Evolutionary conservation across 2,329 filamentous ascomycete genomes (phyloP), one percentile per base, ranked within the genome.

Genomic region (Ophiostoma novo-ulmi): DNA sequence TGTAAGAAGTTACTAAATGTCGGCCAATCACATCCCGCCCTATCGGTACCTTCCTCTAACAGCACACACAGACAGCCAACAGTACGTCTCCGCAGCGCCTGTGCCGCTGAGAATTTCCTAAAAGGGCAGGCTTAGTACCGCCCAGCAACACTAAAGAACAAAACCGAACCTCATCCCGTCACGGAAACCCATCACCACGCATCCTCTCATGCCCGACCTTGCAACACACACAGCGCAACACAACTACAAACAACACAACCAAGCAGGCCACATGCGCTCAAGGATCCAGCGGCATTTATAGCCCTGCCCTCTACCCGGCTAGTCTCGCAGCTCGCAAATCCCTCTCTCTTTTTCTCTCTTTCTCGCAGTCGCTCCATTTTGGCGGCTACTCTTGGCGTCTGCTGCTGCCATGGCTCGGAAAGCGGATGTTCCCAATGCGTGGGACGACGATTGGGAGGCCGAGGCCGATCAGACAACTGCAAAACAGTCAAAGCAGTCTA

Each of bases 391-490:
- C 52, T 26, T 14, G 20, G 8, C 22, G 31, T 14, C 10, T n/a
- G 5, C 63, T 11, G 10, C 63, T 6, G 68, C 35, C 78, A 84
- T 83, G 83, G 76, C 77, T 75, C 82, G 82, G 80, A 83, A 75
- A 67, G 80, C 79, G 31, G 58, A 44, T 14, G 79, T 90, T 71
- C 89, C 91, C 52, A 88, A 93, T 78, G 94, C 93, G 26, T 97
- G 94, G 94, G 93, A 94, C 44, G 85, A 97, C 76, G 92, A 97
- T 77, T 98, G 94, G 93, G 92, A 94, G 78, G 81, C 83, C 6
- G 86, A 91, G 77, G 92, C 91, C 71, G 93, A 97, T 78, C 84
- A 77, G 48, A 70, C 75, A 20, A 74, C 74, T 55, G 73, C 80
- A 75, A 78, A 80, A 73, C 81, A 80, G 69, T 58, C 70, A 14